phyloP scores from a whole-genome alignment of 176 grass and related monocot species.

The Rhipidocladum racemiflorum region DNA sequence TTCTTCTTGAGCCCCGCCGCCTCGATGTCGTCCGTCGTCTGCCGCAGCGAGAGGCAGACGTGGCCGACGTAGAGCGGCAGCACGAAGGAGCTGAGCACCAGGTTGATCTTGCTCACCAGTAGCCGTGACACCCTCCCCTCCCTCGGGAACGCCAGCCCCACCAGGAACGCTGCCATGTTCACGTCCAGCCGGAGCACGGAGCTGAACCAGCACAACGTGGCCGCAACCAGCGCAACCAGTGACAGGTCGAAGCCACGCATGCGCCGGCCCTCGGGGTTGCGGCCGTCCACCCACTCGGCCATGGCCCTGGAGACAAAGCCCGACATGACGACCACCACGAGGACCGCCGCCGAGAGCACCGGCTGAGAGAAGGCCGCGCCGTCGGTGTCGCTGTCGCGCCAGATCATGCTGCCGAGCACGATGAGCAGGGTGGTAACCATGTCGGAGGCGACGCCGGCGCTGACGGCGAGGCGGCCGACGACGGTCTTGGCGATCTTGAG shows the following conservation, averaged over 20 bases:
- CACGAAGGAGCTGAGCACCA: slow-evolving; percentile 62
- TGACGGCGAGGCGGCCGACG: slow-evolving; percentile 55
- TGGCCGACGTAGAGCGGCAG: slow-evolving; percentile 58
- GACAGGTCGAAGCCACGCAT: slow-evolving; percentile 61
- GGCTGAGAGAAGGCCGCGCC: neutral
- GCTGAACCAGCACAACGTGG: slow-evolving; percentile 42
- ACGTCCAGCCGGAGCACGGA: slow-evolving; percentile 47
- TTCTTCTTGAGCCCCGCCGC: neutral
- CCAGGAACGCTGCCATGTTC: slow-evolving; percentile 63
- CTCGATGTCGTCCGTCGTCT: slow-evolving; percentile 49
- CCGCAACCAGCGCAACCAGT: slow-evolving; percentile 25
- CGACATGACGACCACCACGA: slow-evolving; percentile 26
- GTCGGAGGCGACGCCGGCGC: slow-evolving; percentile 60
- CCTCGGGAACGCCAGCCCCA: slow-evolving; percentile 61
- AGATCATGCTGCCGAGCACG: slow-evolving; percentile 53
- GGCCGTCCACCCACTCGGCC: slow-evolving; percentile 55
- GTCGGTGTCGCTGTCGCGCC: slow-evolving; percentile 39
- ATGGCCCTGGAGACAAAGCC: slow-evolving; percentile 41
- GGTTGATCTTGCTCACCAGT: slow-evolving; percentile 67
- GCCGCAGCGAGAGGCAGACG: slow-evolving; percentile 47
- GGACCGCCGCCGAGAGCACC: slow-evolving; percentile 28
- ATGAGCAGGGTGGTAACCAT: slow-evolving; percentile 63
- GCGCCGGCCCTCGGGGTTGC: slow-evolving; percentile 61
- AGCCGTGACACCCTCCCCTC: slow-evolving; percentile 57
- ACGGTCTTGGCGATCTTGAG: slow-evolving; percentile 75